Base-by-base conservation (phyloP, 441 rosid genomes). In the Geranium incanum region DNA sequence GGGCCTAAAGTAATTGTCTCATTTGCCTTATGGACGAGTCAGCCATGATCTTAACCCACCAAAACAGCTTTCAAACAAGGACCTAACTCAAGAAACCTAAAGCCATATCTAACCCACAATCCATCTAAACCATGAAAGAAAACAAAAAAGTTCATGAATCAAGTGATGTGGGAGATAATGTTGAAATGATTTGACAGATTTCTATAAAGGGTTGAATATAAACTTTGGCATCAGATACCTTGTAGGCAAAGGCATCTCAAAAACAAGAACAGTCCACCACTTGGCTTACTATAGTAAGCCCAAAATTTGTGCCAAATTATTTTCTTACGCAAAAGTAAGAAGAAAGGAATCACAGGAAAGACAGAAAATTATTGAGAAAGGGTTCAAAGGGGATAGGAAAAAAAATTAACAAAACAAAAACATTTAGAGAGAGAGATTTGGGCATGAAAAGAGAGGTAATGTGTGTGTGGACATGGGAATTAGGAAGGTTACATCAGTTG, bases 391-490 rank as follows among this genome's bases (percentile, higher is more conserved):
- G 12, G 15, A 39, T 7, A 11, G 50, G 9, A 43, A 7, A 7
- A 43, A 43, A 11, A 45, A 12, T 11, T 11, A 11, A 11, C 3
- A 11, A 45, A 6, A 45, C 12, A 45, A 45, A 45, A 1, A 45
- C 13, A 45, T 3, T 9, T 45, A 0, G 12, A 8, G 15, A 45
- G 15, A 45, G 15, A 45, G 55, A 45, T 11, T 0, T 45, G 7
- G 15, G 55, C 13, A 45, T 45, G 55, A n/a, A 6, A 12, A 11
- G 15, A 45, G 7, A 12, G 50, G 55, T 11, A 45, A 45, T 45
- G 55, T 45, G 52, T 55, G 76, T 37, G 75, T 78, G 80, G 82
- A 76, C 69, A 21, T 65, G 72, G 65, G 71, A 71, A 68, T 66
- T 16, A 59, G 28, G 77, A 38, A 75, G 77, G 74, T 75, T 62